Evolutionary conservation across 495 filamentous ascomycete genomes (phyloP).

Genomic region (Margaritispora aquatica): DNA sequence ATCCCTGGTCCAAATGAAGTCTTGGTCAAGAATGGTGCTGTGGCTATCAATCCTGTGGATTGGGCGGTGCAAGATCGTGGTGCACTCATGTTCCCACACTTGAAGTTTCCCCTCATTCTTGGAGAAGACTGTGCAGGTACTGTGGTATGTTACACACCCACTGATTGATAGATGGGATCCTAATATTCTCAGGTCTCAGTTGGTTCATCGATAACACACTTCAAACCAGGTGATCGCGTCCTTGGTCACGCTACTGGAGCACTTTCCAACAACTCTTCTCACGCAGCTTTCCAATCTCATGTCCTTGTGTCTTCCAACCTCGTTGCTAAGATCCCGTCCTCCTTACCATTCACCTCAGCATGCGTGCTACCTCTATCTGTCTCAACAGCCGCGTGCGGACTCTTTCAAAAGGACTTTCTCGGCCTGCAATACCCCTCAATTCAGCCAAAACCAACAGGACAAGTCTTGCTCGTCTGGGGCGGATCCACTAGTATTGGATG

Average conservation of each 20-base stretch:
- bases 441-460: background rate
- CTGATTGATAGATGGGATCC: slow-evolving; percentile 6
- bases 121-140: slow-evolving; percentile 42
- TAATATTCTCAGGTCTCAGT: slow-evolving; percentile 15
- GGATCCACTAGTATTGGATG: slow-evolving; percentile 25
- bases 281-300: slow-evolving; percentile 1
- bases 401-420: slow-evolving; percentile 25
- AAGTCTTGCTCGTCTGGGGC: background rate
- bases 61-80: slow-evolving; percentile 7
- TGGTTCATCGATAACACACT: slow-evolving; percentile 31
- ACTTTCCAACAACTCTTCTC: background rate
- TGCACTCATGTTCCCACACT: background rate
- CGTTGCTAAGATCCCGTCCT: slow-evolving; percentile 28
- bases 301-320: background rate
- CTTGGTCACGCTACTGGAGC: slow-evolving; percentile 18
- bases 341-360: slow-evolving; percentile 28
- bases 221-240: slow-evolving; percentile 41
- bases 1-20: slow-evolving; percentile 9
- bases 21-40: slow-evolving; percentile 17
- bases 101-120: slow-evolving; percentile 43
- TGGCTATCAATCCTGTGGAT: slow-evolving; percentile 20
- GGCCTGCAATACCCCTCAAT: background rate
- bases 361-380: slow-evolving; percentile 36
- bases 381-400: slow-evolving; percentile 34
- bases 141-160: slow-evolving; percentile 15